Evolutionary conservation across 2,329 filamentous ascomycete species (phyloP), one percentile per base, ranked within the genome.

Genomic region (Sphaceloma murrayae): DNA sequence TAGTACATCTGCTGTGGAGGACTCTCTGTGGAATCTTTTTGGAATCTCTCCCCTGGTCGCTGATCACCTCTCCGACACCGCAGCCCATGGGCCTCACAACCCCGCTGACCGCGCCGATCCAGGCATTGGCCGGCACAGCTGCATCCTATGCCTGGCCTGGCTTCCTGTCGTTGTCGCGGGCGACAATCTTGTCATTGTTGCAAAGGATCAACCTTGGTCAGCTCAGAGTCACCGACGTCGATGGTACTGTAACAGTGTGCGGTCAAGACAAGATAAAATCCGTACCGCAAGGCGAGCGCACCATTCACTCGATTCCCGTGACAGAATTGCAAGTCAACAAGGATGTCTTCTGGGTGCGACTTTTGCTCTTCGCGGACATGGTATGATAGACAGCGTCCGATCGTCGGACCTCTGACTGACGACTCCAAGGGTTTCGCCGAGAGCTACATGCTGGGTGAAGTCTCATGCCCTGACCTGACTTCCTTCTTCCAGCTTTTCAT

Each of bases 401-500:
- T n/a, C n/a, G n/a, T n/a, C n/a, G n/a, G 16, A 11, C 2, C 4
- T 7, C 1, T 17, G 30, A 9, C 14, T 14, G 14, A 31, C 36
- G 19, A 45, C 38, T 7, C 34, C 16, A 32, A 16, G 50, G 81
- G 81, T 2, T 83, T 85, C 51, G 75, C 80, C 9, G 77, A 82
- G 58, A 74, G 78, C 19, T 85, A 82, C 55, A 85, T 85, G 78
- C 67, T 85, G 11, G 77, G 77, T 33, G 80, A 85, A 57, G 69
- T 84, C 19, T 73, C 77, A 42, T 84, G 80, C 48, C 64, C 72
- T 8, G 74, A 85, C 56, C 58, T 86, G 52, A 78, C 77, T 1
- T 69, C 70, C 2, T 83, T 85, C 56, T 85, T 86, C 58, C 39
- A 83, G 73, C 69, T 85, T 19, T 86, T 85, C 63, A 81, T 86